These are phyloP conservation scores for Yarrowia bubula DNA, from an alignment of 805 yeast species.

Conservation along the genomic window DNA sequence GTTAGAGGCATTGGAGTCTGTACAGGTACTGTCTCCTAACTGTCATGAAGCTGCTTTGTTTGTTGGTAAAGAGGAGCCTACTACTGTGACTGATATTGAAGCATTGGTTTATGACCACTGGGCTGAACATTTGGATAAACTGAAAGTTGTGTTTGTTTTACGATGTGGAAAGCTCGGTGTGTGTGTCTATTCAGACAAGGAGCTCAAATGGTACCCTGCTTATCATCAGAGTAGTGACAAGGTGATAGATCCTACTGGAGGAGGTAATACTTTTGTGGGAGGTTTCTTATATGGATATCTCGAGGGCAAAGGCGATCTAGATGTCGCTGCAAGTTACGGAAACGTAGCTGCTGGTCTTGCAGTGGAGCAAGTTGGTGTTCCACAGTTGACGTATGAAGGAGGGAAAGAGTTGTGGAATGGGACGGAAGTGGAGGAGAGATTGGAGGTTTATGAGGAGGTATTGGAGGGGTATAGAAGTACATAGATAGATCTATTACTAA, in stretches of 20 bases:
- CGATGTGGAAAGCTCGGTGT: slow-evolving; percentile 80
- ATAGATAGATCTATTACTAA: not conserved
- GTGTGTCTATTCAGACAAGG: slow-evolving; percentile 42
- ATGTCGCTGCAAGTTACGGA: slow-evolving; percentile 60
- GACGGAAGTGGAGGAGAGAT: slow-evolving; percentile 44
- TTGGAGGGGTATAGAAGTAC: not conserved
- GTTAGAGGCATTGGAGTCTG: slow-evolving; percentile 42
- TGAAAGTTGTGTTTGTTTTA: slow-evolving; percentile 43
- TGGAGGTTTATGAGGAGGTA: slow-evolving; percentile 42
- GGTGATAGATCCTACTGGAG: slow-evolving; percentile 91
- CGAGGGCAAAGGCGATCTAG: slow-evolving; percentile 41
- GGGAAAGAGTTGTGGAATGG: slow-evolving; percentile 62
- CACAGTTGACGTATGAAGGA: slow-evolving; percentile 40
- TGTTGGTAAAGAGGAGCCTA: slow-evolving; percentile 50
- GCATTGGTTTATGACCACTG: slow-evolving; percentile 37
- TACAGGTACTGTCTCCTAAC: slow-evolving; percentile 76
- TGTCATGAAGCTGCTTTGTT: slow-evolving; percentile 75
- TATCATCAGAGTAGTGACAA: slow-evolving; percentile 50
- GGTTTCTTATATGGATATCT: slow-evolving; percentile 66
- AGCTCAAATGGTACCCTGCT: slow-evolving; percentile 59
- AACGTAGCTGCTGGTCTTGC: slow-evolving; percentile 75
- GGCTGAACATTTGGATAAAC: slow-evolving; percentile 19
- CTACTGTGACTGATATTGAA: slow-evolving; percentile 44
- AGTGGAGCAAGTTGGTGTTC: slow-evolving; percentile 80
- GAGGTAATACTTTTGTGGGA: slow-evolving; percentile 88